Evolutionary conservation across 371 early-diverging fungal species (phyloP), one percentile per base, ranked within the genome.

Genomic region (Rhizopus arrhizus): DNA sequence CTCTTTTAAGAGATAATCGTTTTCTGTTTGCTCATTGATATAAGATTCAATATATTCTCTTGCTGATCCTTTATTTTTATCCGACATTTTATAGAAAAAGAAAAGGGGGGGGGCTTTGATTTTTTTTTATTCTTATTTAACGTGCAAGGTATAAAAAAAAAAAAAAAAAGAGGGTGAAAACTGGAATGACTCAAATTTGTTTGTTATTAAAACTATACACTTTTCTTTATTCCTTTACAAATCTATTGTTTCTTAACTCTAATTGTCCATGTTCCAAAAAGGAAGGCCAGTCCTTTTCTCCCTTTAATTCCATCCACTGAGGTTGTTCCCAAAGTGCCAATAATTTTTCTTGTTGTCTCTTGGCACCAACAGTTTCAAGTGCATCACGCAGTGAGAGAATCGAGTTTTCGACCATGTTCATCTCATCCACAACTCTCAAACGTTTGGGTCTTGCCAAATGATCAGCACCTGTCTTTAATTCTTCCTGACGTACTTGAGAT

Each of bases 261-360:
- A 81, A 64, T 55, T 75, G 67, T 43, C 78, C 78, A 59, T 81
- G 81, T 28, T 77, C 66, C 9, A 81, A 66, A 58, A 71, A 78
- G 8, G 66, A 56, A 35, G 81, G 81, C 81, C 81, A 81, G 41
- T 70, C 66, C 38, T 69, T 64, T 0, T 76, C 73, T n/a, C 68
- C 74, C 48, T 65, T 66, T 45, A 75, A 47, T 40, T 80, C 77
- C 62, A 73, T 68, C 36, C 75, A 73, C 6, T 62, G 69, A 59
- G 73, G 72, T 56, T 77, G 78, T 60, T 81, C 81, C 81, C 81
- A 81, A 52, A 76, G 66, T 10, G 78, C 77, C 38, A 70, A 59
- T 33, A 81, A 41, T 22, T 74, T 66, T 7, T 58, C 46, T 22
- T 66, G 66, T 16, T 64, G 22, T 22, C 22, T 58, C 28, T 49